A percentile compares a stretch with the other conserved stretches of the same genome.
Conservation (phyloP, 441 rosid genomes). For the Populus hybrid region DNA sequence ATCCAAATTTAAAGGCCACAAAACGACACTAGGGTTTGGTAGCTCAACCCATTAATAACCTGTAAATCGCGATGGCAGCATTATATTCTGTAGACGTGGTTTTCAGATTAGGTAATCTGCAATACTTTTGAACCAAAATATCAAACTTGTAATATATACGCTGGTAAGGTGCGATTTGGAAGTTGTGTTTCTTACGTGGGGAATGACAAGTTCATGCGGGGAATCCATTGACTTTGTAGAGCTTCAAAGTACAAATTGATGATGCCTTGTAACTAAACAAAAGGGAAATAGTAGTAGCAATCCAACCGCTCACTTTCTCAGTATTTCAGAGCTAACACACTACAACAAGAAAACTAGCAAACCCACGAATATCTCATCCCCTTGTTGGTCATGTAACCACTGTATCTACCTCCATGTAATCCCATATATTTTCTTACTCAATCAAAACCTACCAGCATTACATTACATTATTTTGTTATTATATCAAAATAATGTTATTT, state of each 20-base stretch:
- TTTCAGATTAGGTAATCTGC: background rate
- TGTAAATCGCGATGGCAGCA: background rate
- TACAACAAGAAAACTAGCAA: constrained; percentile 21
- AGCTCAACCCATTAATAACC: constrained; percentile 21
- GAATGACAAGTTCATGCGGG: constrained; percentile 8
- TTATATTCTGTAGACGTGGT: background rate
- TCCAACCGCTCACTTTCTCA: constrained; percentile 58
- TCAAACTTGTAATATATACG: background rate
- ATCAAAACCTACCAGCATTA: background rate
- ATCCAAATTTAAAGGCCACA: constrained; percentile 14
- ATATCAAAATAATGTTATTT: too few species aligned
- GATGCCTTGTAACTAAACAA: background rate
- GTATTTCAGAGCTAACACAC: constrained; percentile 53
- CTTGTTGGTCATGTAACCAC: constrained; percentile 32
- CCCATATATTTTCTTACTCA: constrained; percentile 8
- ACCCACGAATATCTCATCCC: constrained; percentile 21
- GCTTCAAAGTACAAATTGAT: constrained; percentile 7
- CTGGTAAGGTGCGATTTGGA: background rate
- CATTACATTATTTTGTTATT: background rate
- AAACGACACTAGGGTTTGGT: constrained; percentile 42
- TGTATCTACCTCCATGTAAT: constrained; percentile 33
- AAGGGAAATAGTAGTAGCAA: constrained; percentile 27
- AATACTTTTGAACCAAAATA: background rate
- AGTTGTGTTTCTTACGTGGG: background rate
- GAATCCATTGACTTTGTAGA: constrained; percentile 30